Evolutionary conservation across 2,329 filamentous ascomycete species (phyloP), one percentile per base, ranked within the genome.

Genomic region (Stromatinia cepivora): DNA sequence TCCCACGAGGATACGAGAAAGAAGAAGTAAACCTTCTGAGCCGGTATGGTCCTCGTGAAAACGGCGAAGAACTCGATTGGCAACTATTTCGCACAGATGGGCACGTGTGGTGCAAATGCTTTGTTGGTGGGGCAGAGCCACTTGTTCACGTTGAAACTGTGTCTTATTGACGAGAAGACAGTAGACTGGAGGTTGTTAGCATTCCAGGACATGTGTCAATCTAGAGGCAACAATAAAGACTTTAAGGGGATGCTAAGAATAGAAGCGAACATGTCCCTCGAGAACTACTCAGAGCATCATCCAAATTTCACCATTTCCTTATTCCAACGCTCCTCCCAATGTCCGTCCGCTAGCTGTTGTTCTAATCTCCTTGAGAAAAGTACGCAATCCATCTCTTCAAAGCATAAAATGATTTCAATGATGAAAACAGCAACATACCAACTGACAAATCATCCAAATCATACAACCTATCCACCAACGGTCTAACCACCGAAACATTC

Each of bases 381-480:
- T 52, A 13, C n/a, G 7, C 15, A 11, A 20, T 5, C 9, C 34
- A 63, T 25, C 28, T 11, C 46, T 31, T 17, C 46, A 13, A 56
- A 45, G 9, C 17, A 15, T 15, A n/a, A 46, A 17, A n/a, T 22
- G 9, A 13, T 17, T 28, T 39, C 31, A 48, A 66, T n/a, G 0
- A 50, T 50, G 22, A 31, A n/a, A 45, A 54, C 15, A 58, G 10
- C 20, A 62, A 68, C 83, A 72, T 80, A 90, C 88, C 85, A 68
- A 94, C 88, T 1, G 92, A 94, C 52, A 94, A 89, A 81, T 95
- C 92, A 70, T 92, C 86, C 70, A 89, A 84, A 75, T 92, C 88
- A 77, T 93, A 95, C 11, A 94, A 85, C 77, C 92, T 90, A 78
- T 95, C 91, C n/a, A 95, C 91, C 36, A 95, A 81, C 0, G 92